A percentile compares a stretch with the other conserved stretches of the same genome.
These are phyloP conservation scores for Aphanomyces stellatus DNA, from an alignment of 352 stramenopile genomes.

Conservation along the genomic window DNA sequence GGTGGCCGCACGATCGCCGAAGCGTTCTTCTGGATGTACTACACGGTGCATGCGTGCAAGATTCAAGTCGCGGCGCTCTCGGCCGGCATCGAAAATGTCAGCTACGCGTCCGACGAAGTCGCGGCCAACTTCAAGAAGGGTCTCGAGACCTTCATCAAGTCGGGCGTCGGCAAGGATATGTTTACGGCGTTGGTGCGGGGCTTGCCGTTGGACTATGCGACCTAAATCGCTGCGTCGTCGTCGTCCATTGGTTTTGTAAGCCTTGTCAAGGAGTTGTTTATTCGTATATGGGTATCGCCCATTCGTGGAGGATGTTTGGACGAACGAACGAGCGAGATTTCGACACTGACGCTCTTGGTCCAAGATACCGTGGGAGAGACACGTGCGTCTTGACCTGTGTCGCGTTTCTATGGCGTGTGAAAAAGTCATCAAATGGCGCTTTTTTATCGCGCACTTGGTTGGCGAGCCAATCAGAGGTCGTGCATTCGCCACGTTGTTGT, in stretches of 20 bases:
- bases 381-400: too few species aligned
- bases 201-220: background rate
- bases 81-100: conserved; percentile 13
- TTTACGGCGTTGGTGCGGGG: conserved; percentile 9
- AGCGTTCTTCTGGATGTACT: conserved; percentile 20
- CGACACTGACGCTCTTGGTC: too few species aligned
- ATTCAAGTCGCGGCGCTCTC: conserved; percentile 19
- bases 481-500: too few species aligned
- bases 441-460: too few species aligned
- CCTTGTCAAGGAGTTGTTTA: too few species aligned
- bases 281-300: too few species aligned
- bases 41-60: conserved; percentile 14
- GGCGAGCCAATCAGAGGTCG: too few species aligned
- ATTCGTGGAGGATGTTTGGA: too few species aligned
- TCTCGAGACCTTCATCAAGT: background rate
- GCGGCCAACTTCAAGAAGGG: conserved; percentile 8
- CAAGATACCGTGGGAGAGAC: too few species aligned
- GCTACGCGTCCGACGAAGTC: conserved; percentile 13
- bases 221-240: background rate
- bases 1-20: conserved; percentile 15
- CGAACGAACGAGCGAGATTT: too few species aligned
- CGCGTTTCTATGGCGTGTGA: too few species aligned
- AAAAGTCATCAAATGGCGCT: too few species aligned
- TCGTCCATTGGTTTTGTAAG: background rate
- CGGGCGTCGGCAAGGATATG: conserved; percentile 9